Evolutionary conservation across 2,329 filamentous ascomycete species (phyloP), one percentile per base, ranked within the genome.

Genomic region (Aureobasidium musti): DNA sequence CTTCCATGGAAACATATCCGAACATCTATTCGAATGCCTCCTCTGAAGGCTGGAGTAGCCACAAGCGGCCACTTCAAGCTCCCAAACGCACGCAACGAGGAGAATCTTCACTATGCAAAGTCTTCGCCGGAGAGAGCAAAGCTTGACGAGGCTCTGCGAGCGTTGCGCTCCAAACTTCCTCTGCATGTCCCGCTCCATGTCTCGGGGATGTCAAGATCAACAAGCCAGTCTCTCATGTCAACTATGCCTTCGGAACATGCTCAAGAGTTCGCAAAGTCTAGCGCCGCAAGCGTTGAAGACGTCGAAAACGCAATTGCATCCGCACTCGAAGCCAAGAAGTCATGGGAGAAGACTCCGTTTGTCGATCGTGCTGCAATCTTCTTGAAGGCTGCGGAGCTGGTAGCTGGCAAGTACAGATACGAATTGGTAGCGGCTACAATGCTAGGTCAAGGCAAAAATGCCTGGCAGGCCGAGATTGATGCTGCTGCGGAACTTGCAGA

Each of bases 361-460:
- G 69, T 70, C 14, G 76, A 79, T 65, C 70, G 73, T n/a, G 77
- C 75, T 5, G 72, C 77, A n/a, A 75, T 79, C 39, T 79, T 78
- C 70, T 70, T 73, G 23, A 69, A 73, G 33, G 77, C 77, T 1
- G 74, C 76, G 1, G 74, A 76, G 45, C 71, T 79, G 8, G 71
- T 76, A 5, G 68, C 72, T 2, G 65, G 57, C 14, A 73, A 73
- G 47, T 74, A 75, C 65, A 64, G 72, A 52, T 71, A 73, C 39
- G 73, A 78, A 26, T 68, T 79, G 1, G 75, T 79, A 23, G 77
- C 77, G 1, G 76, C 78, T 2, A 79, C 78, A 0, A 79, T 79
- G 77, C 70, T 80, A 2, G 78, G 77, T 7, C 78, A 79, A 68
- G 78, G 77, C 39, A 80, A 79, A 72, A 80, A 77, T 67, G 72